Percentiles rank a stretch among this genome's conserved stretches.
Conservation (phyloP, 2,329 filamentous ascomycete species). For the Claviceps digitariae region DNA sequence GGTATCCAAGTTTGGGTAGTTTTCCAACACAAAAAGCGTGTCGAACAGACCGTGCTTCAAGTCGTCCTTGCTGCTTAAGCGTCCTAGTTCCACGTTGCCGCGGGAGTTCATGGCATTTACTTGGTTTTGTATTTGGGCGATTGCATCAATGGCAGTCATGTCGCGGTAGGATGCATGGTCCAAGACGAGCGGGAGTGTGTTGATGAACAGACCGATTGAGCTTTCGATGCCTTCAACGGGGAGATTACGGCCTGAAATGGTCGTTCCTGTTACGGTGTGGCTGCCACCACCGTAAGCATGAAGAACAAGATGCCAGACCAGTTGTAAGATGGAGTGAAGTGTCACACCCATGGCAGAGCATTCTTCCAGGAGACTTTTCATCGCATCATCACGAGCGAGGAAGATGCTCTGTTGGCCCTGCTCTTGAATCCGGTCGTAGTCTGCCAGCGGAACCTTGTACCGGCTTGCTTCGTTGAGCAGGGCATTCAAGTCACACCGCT, state of each 20-base stretch:
- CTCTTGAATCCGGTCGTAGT: background rate
- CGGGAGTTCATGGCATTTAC: conserved; percentile 1
- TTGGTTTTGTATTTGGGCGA: background rate
- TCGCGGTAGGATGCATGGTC: background rate
- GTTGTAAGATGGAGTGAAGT: background rate
- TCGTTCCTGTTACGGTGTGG: conserved; percentile 1
- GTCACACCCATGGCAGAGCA: background rate
- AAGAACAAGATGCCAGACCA: conserved; percentile 1
- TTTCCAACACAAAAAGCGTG: conserved; percentile 1
- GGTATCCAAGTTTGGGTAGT: background rate
- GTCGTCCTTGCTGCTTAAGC: background rate
- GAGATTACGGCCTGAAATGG: conserved; percentile 1
- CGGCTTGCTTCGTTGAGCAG: conserved; percentile 1
- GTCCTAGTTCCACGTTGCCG: background rate
- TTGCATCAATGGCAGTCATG: background rate
- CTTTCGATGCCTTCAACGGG: background rate
- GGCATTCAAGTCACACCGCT: background rate
- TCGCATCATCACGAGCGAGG: background rate
- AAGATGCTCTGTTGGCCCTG: background rate
- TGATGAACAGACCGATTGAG: conserved; percentile 1
- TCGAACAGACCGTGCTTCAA: conserved; percentile 2
- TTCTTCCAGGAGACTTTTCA: background rate
- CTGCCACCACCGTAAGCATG: background rate
- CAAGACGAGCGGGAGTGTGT: background rate
- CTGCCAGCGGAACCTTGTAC: conserved; percentile 1